phyloP scores from a whole-genome alignment of 2,329 filamentous ascomycete species.

The Curvularia eragrostidis region DNA sequence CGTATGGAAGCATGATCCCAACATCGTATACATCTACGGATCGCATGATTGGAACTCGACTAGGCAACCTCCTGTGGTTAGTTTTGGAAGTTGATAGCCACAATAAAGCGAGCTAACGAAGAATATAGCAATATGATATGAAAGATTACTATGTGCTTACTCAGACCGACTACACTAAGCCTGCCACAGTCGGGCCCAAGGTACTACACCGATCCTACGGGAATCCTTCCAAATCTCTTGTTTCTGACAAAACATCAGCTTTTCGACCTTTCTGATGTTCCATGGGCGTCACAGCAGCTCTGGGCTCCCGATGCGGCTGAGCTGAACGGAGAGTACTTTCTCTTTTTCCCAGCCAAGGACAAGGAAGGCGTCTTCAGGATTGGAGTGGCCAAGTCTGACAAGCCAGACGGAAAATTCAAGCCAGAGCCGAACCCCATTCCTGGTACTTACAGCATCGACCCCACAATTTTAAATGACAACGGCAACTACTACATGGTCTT shows the following conservation, averaged over 20 bases:
- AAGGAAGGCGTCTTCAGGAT: conserved; percentile 72
- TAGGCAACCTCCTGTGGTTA: conserved; percentile 3
- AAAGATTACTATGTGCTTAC: conserved; percentile 80
- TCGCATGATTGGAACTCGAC: conserved; percentile 16
- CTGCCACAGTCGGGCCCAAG: conserved; percentile 73
- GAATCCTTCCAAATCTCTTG: background rate
- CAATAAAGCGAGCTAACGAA: background rate
- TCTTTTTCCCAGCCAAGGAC: conserved; percentile 78
- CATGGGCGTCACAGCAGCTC: conserved; percentile 78
- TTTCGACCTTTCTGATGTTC: conserved; percentile 59
- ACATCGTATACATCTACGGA: conserved; percentile 15
- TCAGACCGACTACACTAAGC: conserved; percentile 59
- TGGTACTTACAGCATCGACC: conserved; percentile 77
- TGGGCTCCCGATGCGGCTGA: conserved; percentile 78
- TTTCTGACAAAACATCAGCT: conserved; percentile 5
- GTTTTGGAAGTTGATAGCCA: background rate
- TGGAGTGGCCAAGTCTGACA: conserved; percentile 69
- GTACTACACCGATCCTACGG: conserved; percentile 43
- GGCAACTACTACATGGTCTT: conserved; percentile 72
- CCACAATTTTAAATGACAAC: conserved; percentile 74
- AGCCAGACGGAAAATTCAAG: conserved; percentile 71
- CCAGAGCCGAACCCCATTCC: conserved; percentile 68
- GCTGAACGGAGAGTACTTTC: conserved; percentile 72
- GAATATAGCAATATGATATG: conserved; percentile 75
- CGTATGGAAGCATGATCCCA: conserved; percentile 15